phyloP scores from a whole-genome alignment of 2,329 filamentous ascomycete species.

The Exophiala oligosperma region DNA sequence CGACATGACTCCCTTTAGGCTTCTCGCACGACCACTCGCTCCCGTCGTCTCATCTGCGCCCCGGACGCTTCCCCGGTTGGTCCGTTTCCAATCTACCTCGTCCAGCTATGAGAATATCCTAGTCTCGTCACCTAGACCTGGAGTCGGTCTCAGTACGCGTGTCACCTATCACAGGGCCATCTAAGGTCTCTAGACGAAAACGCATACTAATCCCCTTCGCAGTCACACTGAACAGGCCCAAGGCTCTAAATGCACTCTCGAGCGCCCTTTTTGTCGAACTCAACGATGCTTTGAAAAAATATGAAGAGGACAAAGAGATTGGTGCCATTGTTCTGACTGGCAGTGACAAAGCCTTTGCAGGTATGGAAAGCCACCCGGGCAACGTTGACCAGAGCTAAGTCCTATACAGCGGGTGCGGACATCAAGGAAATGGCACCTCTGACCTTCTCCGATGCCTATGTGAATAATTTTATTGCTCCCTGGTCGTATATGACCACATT shows the following conservation, averaged over 20 bases:
- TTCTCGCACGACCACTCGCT: slow-evolving; percentile 40
- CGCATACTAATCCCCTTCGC: background rate
- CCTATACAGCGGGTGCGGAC: slow-evolving; percentile 74
- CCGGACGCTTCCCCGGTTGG: slow-evolving; percentile 57
- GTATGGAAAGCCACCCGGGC: slow-evolving; percentile 32
- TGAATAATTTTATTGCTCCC: slow-evolving; percentile 86
- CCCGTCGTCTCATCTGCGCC: slow-evolving; percentile 59
- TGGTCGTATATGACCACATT: slow-evolving; percentile 86
- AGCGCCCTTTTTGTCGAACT: slow-evolving; percentile 89
- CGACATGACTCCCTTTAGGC: slow-evolving; percentile 18
- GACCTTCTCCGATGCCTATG: slow-evolving; percentile 85
- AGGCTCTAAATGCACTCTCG: slow-evolving; percentile 90
- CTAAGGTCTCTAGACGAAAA: no score
- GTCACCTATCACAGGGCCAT: background rate
- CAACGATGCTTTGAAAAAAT: slow-evolving; percentile 70
- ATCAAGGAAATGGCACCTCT: slow-evolving; percentile 99
- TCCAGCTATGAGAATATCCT: slow-evolving; percentile 75
- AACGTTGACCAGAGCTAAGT: slow-evolving; percentile 8
- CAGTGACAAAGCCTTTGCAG: slow-evolving; percentile 82
- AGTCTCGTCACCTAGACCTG: slow-evolving; percentile 79
- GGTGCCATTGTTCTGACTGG: slow-evolving; percentile 83
- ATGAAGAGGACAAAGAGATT: slow-evolving; percentile 69
- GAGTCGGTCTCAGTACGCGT: slow-evolving; percentile 77
- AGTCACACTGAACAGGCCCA: slow-evolving; percentile 89
- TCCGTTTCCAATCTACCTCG: slow-evolving; percentile 49